These are phyloP conservation scores for Rhodosporidiobolus odoratus DNA, from an alignment of 768 basidiomycete species.

Conservation along the genomic window DNA sequence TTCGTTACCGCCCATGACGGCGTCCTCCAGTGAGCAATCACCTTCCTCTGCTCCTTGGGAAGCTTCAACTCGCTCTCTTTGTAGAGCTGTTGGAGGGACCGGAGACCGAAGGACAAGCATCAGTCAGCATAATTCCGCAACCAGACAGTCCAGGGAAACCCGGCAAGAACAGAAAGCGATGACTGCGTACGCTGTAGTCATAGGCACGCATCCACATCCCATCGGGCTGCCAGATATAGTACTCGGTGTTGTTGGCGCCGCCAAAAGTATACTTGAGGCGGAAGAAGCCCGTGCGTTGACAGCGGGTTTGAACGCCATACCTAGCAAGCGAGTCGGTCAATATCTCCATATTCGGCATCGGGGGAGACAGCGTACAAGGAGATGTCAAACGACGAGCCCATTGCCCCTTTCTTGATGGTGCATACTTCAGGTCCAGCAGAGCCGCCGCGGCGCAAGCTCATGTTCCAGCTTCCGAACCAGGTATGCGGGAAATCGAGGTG, in stretches of 20 bases:
- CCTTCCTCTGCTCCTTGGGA: neutral
- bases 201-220: neutral
- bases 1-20: neutral
- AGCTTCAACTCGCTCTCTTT: neutral
- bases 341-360: no score
- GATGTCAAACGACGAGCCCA: neutral
- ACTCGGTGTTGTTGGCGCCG: neutral
- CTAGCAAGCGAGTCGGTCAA: no score
- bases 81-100: neutral
- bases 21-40: slow-evolving; percentile 1
- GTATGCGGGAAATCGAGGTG: slow-evolving; percentile 12
- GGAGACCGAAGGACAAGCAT: neutral
- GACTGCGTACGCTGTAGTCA: neutral
- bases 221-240: neutral
- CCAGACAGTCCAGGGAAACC: no score
- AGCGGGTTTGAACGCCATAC: no score
- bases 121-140: no score
- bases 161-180: no score
- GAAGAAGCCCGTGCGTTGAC: neutral
- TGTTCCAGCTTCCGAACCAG: slow-evolving; percentile 3
- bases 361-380: neutral
- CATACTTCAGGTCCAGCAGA: neutral
- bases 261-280: neutral
- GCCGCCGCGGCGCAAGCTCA: neutral
- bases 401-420: neutral